Base-by-base conservation (phyloP, 106 monocot species). In the Ottelia alismoides region DNA sequence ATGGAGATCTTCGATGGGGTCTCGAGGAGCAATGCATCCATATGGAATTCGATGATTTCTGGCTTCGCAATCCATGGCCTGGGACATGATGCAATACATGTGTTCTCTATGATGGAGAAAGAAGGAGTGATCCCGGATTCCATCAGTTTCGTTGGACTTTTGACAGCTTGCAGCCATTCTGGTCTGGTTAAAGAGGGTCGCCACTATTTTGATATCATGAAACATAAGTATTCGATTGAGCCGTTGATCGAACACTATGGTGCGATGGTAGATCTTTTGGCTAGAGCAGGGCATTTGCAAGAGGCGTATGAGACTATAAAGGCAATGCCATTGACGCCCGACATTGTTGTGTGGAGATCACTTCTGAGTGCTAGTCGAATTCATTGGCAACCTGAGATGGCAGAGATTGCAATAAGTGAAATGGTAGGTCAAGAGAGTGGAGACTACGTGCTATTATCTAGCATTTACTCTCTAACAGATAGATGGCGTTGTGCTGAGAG, bases 41-140 rank as follows among this genome's bases (percentile, higher is more conserved):
- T 82, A 2, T 82, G 76, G 81, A 82, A 82, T 56, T 61, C 81
- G 1, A 72, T 82, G 72, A 73, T 82, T 43, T 72, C 65, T 1
- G 72, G 76, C 5, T 47, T 82, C 18, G 81, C 73, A 2, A 65
- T 76, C 16, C 72, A 82, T 12, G 81, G 76, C 20, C 69, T 56
- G 19, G 69, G 76, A 12, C 28, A 44, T 0, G 53, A 69, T 19
- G 65, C 65, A 21, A 43, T 65, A 1, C 11, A 53, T 1, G 25
- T 76, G 25, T 76, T 82, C 24, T n/a, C 22, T 9, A 62, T 27
- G 50, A 76, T 82, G 76, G 69, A 65, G 31, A 5, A 17, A 2
- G 70, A 76, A 49, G 60, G 51, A 2, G 58, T 70, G 7, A 51
- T 4, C 19, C 76, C 76, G 0, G 76, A 82, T 56, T 25, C 26